Conservation (phyloP, 192 early-diverging fungal genomes). For the Coemansia sp. region DNA sequence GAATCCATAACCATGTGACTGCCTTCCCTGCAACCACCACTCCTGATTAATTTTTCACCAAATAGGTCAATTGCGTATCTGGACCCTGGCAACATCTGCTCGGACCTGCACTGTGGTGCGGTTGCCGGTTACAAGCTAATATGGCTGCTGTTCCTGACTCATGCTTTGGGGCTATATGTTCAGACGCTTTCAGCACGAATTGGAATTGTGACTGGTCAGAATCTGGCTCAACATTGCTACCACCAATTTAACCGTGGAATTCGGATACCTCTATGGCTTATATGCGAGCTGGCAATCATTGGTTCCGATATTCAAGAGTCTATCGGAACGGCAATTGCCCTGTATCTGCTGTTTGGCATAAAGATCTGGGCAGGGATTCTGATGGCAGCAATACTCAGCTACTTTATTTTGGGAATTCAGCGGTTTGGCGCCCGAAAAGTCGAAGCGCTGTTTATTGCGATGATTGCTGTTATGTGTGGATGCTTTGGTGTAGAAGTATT, state of each 20-base stretch:
- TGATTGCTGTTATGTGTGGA: slow-evolving; percentile 68
- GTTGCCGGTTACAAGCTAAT: slow-evolving; percentile 64
- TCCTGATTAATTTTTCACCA: neutral
- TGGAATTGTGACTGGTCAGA: slow-evolving; percentile 64
- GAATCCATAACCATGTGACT: neutral
- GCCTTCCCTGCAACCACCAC: neutral
- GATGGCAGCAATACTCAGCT: slow-evolving; percentile 75
- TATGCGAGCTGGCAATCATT: slow-evolving; percentile 67
- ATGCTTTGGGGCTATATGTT: slow-evolving; percentile 61
- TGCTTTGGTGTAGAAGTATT: slow-evolving; percentile 77
- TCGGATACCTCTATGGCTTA: slow-evolving; percentile 55
- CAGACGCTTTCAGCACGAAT: slow-evolving; percentile 61
- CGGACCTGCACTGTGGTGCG: slow-evolving; percentile 69
- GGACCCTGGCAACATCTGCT: slow-evolving; percentile 69
- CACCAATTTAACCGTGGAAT: slow-evolving; percentile 42
- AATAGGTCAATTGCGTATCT: slow-evolving; percentile 64
- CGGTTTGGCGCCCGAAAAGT: slow-evolving; percentile 65
- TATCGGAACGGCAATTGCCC: slow-evolving; percentile 86
- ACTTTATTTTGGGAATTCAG: slow-evolving; percentile 68
- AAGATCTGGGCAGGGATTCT: slow-evolving; percentile 71
- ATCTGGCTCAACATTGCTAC: slow-evolving; percentile 60
- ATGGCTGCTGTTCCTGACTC: slow-evolving; percentile 65
- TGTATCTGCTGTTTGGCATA: slow-evolving; percentile 72
- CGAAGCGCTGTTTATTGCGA: slow-evolving; percentile 68
- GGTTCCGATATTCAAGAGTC: slow-evolving; percentile 76